Evolutionary conservation across 1,284 basidiomycete genomes (phyloP).

Genomic region (Moniliella sp.): DNA sequence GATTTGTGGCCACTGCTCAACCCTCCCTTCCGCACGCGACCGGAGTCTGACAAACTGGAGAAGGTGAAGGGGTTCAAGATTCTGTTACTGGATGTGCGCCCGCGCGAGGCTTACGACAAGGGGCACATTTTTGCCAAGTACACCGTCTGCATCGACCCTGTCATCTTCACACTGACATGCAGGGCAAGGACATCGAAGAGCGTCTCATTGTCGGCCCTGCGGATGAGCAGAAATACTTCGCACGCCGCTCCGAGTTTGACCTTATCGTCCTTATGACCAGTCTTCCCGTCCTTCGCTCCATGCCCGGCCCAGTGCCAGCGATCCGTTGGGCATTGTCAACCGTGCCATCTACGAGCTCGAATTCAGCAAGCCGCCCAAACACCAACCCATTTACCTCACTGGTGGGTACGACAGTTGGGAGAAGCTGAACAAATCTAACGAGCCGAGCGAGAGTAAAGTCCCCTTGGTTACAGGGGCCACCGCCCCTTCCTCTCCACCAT

Average conservation of each 20-base stretch:
- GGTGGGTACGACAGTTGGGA: constrained; percentile 73
- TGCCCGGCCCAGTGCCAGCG: constrained; percentile 4
- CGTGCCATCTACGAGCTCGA: constrained; percentile 20
- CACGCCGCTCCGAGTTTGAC: constrained; percentile 64
- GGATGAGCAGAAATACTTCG: constrained; percentile 51
- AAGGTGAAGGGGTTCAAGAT: constrained; percentile 32
- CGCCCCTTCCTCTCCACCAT: too few relatives aligned
- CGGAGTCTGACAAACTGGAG: constrained; percentile 12
- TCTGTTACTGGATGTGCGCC: constrained; percentile 61
- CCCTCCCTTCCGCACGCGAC: constrained; percentile 14
- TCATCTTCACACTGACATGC: constrained; percentile 46
- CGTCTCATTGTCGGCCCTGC: constrained; percentile 52
- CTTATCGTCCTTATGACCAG: constrained; percentile 71
- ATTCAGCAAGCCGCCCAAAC: constrained; percentile 39
- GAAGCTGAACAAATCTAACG: constrained; percentile 43
- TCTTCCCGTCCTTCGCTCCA: constrained; percentile 42
- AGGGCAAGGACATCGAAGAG: constrained; percentile 52
- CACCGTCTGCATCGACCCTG: constrained; percentile 55
- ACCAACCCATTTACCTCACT: constrained; percentile 58
- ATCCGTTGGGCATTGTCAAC: constrained; percentile 9
- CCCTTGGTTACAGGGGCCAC: too few relatives aligned
- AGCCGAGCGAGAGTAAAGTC: too few relatives aligned
- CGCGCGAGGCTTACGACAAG: constrained; percentile 50
- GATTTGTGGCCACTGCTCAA: constrained; percentile 22
- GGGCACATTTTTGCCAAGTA: constrained; percentile 51